Evolutionary conservation across 2,329 filamentous ascomycete species (phyloP).

Genomic region (Trichoderma polysporum): DNA sequence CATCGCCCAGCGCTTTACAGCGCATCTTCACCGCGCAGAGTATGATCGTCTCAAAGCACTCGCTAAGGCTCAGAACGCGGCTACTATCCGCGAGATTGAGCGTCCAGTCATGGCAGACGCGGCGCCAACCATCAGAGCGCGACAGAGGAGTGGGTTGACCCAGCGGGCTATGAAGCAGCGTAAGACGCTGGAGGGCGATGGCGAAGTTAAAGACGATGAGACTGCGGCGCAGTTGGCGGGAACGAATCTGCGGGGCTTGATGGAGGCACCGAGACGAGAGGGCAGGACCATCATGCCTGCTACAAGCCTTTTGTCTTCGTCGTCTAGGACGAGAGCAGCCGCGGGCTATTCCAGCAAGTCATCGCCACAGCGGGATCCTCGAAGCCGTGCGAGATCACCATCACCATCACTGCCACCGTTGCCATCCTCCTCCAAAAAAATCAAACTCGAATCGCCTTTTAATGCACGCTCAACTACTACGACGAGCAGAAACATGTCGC

Average conservation of each 20-base stretch:
- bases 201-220: slow-evolving; percentile 3
- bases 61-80: slow-evolving; percentile 55
- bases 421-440: background rate
- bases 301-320: slow-evolving; percentile 24
- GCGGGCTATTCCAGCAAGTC: slow-evolving; percentile 29
- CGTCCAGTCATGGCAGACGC: slow-evolving; percentile 47
- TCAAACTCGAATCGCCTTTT: background rate
- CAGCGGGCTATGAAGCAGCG: slow-evolving; percentile 30
- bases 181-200: slow-evolving; percentile 20
- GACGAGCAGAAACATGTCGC: background rate
- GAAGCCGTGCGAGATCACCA: background rate
- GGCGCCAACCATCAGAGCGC: slow-evolving; percentile 31
- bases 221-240: slow-evolving; percentile 29
- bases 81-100: slow-evolving; percentile 50
- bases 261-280: slow-evolving; percentile 43
- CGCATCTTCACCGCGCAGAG: slow-evolving; percentile 74
- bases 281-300: slow-evolving; percentile 30
- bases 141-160: slow-evolving; percentile 26
- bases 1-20: slow-evolving; percentile 68
- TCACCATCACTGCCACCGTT: background rate
- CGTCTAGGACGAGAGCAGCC: slow-evolving; percentile 30
- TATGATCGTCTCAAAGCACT: slow-evolving; percentile 66
- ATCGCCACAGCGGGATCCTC: background rate
- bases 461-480: background rate
- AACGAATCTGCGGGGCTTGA: slow-evolving; percentile 42